Conservation (phyloP, 1,139 yeast genomes). For the Kodamaea plutei region DNA sequence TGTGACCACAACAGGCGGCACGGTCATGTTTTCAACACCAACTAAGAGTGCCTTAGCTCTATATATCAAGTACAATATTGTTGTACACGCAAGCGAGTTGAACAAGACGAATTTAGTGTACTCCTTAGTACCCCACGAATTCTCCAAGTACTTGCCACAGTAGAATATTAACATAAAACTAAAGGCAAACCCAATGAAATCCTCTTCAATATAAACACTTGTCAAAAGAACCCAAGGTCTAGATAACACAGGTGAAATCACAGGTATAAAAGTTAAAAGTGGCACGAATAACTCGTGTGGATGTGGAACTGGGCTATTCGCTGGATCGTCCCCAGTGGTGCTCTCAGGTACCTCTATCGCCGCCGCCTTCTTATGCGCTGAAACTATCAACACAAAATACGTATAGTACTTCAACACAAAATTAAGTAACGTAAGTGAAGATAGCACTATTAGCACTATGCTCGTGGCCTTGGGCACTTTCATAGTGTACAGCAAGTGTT, state of each 20-base stretch:
- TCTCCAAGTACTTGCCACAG: slow-evolving; percentile 36
- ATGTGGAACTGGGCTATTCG: slow-evolving; percentile 33
- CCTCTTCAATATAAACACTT: slow-evolving; percentile 33
- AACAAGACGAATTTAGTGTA: slow-evolving; percentile 26
- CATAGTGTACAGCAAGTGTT: slow-evolving; percentile 21
- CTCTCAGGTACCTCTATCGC: slow-evolving; percentile 19
- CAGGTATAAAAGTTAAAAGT: slow-evolving; percentile 36
- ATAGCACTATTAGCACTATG: slow-evolving; percentile 31
- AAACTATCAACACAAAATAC: slow-evolving; percentile 23
- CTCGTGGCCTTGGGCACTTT: slow-evolving; percentile 36
- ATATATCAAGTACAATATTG: slow-evolving; percentile 32
- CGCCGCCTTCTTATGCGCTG: slow-evolving; percentile 25
- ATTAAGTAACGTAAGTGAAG: slow-evolving; percentile 20
- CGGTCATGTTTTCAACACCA: slow-evolving; percentile 15
- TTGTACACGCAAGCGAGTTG: slow-evolving; percentile 28
- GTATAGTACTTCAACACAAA: slow-evolving; percentile 19
- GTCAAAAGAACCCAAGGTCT: slow-evolving; percentile 41
- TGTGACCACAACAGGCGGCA: slow-evolving; percentile 36
- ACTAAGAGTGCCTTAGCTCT: slow-evolving; percentile 27
- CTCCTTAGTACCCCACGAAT: slow-evolving; percentile 35
- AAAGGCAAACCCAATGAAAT: slow-evolving; percentile 24
- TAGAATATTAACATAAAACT: slow-evolving; percentile 28
- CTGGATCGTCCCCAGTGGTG: slow-evolving; percentile 19
- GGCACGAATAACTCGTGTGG: slow-evolving; percentile 43
- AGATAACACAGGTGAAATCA: slow-evolving; percentile 31